Conservation (phyloP, 495 filamentous ascomycete species). For the Penicilliopsis zonata region DNA sequence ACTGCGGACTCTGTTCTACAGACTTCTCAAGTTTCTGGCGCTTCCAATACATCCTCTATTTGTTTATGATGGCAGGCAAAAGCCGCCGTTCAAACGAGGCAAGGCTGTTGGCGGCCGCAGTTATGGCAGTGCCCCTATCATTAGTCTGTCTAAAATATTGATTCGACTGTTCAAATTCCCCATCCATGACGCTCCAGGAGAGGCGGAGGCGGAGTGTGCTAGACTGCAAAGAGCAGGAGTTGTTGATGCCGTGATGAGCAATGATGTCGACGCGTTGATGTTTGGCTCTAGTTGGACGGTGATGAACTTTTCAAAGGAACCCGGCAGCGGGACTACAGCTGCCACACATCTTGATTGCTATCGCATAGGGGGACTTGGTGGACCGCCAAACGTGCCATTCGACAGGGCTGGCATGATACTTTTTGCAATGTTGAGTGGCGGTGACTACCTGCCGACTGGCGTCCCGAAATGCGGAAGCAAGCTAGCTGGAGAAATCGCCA, state of each 20-base stretch:
- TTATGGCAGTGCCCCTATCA: conserved; percentile 38
- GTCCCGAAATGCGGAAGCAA: conserved; percentile 81
- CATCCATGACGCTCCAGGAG: conserved; percentile 79
- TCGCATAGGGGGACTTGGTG: conserved; percentile 28
- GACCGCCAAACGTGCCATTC: conserved; percentile 37
- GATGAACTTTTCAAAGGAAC: conserved; percentile 75
- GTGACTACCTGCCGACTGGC: conserved; percentile 87
- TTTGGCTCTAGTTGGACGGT: conserved; percentile 75
- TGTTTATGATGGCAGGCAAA: conserved; percentile 87
- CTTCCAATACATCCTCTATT: conserved; percentile 81
- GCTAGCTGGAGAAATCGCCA: conserved; percentile 78
- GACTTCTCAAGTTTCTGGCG: conserved; percentile 70
- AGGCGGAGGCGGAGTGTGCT: conserved; percentile 95
- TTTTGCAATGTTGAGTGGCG: conserved; percentile 89
- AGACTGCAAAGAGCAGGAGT: conserved; percentile 70
- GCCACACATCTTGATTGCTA: conserved; percentile 86
- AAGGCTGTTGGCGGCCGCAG: conserved; percentile 24
- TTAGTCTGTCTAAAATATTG: conserved; percentile 56
- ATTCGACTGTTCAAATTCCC: conserved; percentile 78
- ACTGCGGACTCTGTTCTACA: conserved; percentile 84
- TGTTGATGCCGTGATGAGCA: conserved; percentile 91
- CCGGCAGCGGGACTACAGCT: conserved; percentile 42
- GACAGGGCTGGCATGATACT: conserved; percentile 86
- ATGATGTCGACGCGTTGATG: conserved; percentile 98
- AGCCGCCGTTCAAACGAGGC: conserved; percentile 84